phyloP scores from a whole-genome alignment of 1,284 basidiomycete genomes.

The Xanthoconium separans region DNA sequence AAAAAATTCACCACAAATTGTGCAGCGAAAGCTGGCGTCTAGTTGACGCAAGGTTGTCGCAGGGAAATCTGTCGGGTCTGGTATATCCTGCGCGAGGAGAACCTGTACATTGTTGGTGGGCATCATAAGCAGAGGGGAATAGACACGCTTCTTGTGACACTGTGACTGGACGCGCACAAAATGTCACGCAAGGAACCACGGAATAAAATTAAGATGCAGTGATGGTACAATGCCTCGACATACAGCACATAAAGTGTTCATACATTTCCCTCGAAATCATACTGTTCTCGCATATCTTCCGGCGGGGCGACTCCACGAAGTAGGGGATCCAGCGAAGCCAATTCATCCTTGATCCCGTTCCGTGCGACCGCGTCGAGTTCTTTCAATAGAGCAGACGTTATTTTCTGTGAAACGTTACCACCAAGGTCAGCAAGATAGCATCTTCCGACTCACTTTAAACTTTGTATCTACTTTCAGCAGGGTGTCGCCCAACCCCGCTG shows the following conservation, averaged over 20 bases:
- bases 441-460: constrained; percentile 61
- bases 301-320: constrained; percentile 54
- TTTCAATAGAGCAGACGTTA: constrained; percentile 70
- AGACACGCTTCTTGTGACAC: constrained; percentile 21
- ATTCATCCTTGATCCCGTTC: constrained; percentile 76
- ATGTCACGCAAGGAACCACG: constrained; percentile 15
- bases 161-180: constrained; percentile 31
- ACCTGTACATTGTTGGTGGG: constrained; percentile 28
- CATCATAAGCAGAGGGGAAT: constrained; percentile 13
- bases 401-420: constrained; percentile 56
- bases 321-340: constrained; percentile 75
- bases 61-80: constrained; percentile 71
- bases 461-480: constrained; percentile 78
- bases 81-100: constrained; percentile 41
- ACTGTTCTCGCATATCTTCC: constrained; percentile 40
- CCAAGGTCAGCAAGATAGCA: neutral
- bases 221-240: constrained; percentile 27
- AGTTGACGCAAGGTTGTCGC: constrained; percentile 56
- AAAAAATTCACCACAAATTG: constrained; percentile 69
- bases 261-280: constrained; percentile 52
- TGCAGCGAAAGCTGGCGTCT: constrained; percentile 64
- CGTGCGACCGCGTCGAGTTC: constrained; percentile 81
- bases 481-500: constrained; percentile 62
- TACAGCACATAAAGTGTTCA: constrained; percentile 20
- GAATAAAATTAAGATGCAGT: constrained; percentile 15